Evolutionary conservation across 78 protist genomes (phyloP).

Genomic region (Dictyostelium brefeldianum): DNA sequence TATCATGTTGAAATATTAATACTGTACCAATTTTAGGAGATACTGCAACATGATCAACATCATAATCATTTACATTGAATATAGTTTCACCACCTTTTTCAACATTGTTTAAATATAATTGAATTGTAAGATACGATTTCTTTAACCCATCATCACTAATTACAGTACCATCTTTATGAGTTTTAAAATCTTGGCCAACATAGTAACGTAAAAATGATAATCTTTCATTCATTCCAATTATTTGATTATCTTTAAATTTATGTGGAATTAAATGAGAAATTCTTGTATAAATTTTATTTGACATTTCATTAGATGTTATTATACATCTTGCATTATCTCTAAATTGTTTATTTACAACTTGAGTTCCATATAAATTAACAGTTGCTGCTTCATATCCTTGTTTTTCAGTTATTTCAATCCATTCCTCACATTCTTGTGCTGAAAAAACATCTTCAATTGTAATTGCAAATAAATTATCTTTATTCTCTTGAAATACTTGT

Average conservation of each 20-base stretch:
- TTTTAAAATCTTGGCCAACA: conserved; percentile 24
- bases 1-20: conserved; percentile 55
- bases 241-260: neutral
- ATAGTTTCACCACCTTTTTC: conserved; percentile 49
- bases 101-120: conserved; percentile 31
- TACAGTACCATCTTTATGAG: conserved; percentile 14
- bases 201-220: conserved; percentile 17
- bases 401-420: conserved; percentile 42
- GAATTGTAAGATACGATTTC: conserved; percentile 8
- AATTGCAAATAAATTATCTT: neutral
- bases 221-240: conserved; percentile 24
- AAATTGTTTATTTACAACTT: neutral
- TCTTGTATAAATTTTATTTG: conserved; percentile 20
- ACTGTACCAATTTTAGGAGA: conserved; percentile 27
- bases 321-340: conserved; percentile 60
- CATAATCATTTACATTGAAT: neutral
- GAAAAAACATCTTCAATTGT: conserved; percentile 31
- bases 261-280: conserved; percentile 13
- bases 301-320: conserved; percentile 35
- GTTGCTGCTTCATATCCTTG: conserved; percentile 41
- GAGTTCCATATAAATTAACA: conserved; percentile 33
- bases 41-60: neutral
- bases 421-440: conserved; percentile 33
- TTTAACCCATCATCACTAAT: neutral
- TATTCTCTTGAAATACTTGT: too few relatives aligned